Conservation (phyloP, 306 rosid genomes). For the Pterocarpus santalinus region DNA sequence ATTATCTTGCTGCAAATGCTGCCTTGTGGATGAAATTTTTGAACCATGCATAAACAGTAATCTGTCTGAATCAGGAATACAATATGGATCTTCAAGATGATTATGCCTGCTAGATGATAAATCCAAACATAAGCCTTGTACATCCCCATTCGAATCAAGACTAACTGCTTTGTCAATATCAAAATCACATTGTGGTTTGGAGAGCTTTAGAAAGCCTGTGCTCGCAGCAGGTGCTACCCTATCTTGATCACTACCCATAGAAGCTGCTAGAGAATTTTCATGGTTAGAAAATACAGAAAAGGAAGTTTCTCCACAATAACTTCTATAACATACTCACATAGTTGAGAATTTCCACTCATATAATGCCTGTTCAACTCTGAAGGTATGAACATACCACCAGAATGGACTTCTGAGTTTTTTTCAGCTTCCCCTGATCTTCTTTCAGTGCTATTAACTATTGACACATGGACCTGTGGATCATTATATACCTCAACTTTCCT, state of each 20-base stretch:
- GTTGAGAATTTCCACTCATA: conserved; percentile 45
- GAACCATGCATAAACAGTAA: conserved; percentile 31
- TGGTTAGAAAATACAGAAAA: conserved; percentile 38
- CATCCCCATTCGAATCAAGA: conserved; percentile 42
- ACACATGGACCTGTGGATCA: conserved; percentile 40
- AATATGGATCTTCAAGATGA: conserved; percentile 49
- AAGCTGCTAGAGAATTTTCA: conserved; percentile 43
- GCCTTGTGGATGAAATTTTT: conserved; percentile 36
- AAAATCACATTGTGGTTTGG: conserved; percentile 38
- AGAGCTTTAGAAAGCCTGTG: conserved; percentile 34
- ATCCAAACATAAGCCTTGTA: conserved; percentile 49
- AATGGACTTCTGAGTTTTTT: conserved; percentile 30
- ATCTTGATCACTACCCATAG: conserved; percentile 43
- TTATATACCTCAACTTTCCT: conserved; percentile 45
- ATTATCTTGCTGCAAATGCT: conserved; percentile 49
- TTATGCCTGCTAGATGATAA: conserved; percentile 47
- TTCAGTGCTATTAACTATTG: conserved; percentile 42
- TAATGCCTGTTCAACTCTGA: conserved; percentile 35
- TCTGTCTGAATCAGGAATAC: conserved; percentile 38
- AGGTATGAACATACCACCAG: conserved; percentile 32
- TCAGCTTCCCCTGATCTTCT: conserved; percentile 45
- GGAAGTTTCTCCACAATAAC: conserved; percentile 44
- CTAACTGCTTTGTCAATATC: conserved; percentile 33
- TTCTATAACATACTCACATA: conserved; percentile 35
- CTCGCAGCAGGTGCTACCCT: conserved; percentile 36